Evolutionary conservation across 2,329 filamentous ascomycete species (phyloP).

Genomic region (Septoria linicola): DNA sequence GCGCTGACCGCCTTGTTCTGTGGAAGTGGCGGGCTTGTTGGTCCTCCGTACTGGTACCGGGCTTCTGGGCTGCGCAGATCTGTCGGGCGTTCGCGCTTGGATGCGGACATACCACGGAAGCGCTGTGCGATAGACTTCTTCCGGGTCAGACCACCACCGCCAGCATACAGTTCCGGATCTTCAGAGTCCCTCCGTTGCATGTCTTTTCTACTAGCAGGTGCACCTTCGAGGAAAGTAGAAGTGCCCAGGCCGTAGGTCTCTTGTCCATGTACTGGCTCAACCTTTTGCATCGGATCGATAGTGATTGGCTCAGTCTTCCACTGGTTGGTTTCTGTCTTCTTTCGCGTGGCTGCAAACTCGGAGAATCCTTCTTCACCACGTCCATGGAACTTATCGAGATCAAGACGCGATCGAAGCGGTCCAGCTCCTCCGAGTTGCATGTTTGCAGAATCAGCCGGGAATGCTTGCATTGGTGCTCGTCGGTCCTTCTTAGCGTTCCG

Average conservation of each 20-base stretch:
- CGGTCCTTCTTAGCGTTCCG: slow-evolving; percentile 82
- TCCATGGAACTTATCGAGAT: slow-evolving; percentile 87
- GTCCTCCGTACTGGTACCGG: slow-evolving; percentile 43
- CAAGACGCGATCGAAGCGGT: slow-evolving; percentile 75
- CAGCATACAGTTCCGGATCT: slow-evolving; percentile 49
- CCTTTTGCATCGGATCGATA: slow-evolving; percentile 62
- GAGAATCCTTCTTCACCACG: slow-evolving; percentile 80
- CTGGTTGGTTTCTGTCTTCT: slow-evolving; percentile 36
- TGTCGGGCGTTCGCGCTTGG: slow-evolving; percentile 50
- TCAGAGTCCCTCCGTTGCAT: slow-evolving; percentile 75
- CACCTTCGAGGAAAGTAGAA: slow-evolving; percentile 92
- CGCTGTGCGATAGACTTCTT: slow-evolving; percentile 96
- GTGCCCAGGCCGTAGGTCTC: slow-evolving; percentile 83
- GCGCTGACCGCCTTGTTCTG: slow-evolving; percentile 39
- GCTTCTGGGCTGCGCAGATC: slow-evolving; percentile 52
- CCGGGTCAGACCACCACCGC: slow-evolving; percentile 65
- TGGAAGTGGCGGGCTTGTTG: slow-evolving; percentile 24
- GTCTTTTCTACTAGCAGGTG: slow-evolving; percentile 77
- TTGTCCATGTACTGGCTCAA: slow-evolving; percentile 77
- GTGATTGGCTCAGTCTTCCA: slow-evolving; percentile 48
- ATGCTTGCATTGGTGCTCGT: slow-evolving; percentile 92
- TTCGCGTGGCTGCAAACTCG: slow-evolving; percentile 64
- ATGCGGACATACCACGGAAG: slow-evolving; percentile 77
- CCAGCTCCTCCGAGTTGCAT: slow-evolving; percentile 87
- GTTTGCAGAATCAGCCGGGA: slow-evolving; percentile 88